These are phyloP conservation scores for Ballota nigra DNA, from an alignment of 257 asterid species.

Conservation along the genomic window DNA sequence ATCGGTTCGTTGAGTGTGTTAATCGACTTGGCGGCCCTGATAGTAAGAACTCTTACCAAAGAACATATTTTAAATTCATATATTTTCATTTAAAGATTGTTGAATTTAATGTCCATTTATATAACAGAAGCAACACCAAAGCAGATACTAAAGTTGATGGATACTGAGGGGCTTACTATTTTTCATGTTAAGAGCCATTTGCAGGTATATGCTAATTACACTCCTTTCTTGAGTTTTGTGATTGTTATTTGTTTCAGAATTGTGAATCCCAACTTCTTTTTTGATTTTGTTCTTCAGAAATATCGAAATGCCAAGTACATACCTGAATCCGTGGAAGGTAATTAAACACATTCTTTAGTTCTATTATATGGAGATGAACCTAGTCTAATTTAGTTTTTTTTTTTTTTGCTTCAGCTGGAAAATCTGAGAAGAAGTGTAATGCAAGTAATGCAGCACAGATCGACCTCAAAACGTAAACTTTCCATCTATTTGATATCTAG, in stretches of 20 bases:
- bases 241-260: neutral
- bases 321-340: constrained; percentile 75
- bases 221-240: neutral
- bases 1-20: constrained; percentile 75
- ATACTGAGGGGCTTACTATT: constrained; percentile 74
- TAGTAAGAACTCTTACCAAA: constrained; percentile 47
- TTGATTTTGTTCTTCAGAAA: constrained; percentile 43
- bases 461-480: constrained; percentile 49
- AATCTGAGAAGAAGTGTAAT: constrained; percentile 45
- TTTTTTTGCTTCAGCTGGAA: constrained; percentile 42
- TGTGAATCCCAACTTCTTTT: neutral
- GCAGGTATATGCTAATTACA: constrained; percentile 47
- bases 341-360: neutral
- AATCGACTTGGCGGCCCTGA: constrained; percentile 85
- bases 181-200: constrained; percentile 95
- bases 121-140: constrained; percentile 89
- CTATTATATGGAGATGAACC: neutral
- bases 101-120: constrained; percentile 7
- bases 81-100: neutral
- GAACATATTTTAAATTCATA: neutral
- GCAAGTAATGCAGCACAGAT: constrained; percentile 31
- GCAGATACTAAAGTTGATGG: constrained; percentile 85
- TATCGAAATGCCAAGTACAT: constrained; percentile 70
- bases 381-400: neutral
- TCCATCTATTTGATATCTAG: neutral